Evolutionary conservation across 768 basidiomycete species (phyloP).

Genomic region (Suillus subaureus): DNA sequence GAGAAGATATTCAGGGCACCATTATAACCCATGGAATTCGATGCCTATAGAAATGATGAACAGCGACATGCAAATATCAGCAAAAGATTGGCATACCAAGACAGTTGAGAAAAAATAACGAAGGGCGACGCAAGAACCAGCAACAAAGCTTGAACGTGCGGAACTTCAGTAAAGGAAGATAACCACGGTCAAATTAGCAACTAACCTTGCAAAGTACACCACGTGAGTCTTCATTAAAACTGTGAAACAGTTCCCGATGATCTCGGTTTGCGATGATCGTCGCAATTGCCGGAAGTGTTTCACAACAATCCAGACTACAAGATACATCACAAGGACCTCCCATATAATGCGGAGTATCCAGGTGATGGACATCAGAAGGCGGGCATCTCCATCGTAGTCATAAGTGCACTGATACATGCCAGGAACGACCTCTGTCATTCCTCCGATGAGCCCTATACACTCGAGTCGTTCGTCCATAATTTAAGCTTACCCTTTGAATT

Average conservation of each 20-base stretch:
- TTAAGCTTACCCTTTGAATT: neutral
- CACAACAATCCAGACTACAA: neutral
- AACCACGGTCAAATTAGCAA: neutral
- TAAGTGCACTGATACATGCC: neutral
- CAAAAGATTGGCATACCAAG: neutral
- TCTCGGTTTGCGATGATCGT: neutral
- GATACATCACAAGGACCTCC: neutral
- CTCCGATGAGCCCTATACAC: neutral
- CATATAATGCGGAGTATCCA: constrained; percentile 4
- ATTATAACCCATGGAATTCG: neutral
- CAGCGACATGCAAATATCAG: neutral
- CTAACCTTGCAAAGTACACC: neutral
- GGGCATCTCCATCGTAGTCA: neutral
- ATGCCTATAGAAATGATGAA: neutral
- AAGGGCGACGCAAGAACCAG: neutral
- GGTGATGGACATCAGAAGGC: neutral
- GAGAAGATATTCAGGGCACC: neutral
- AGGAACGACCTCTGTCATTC: neutral
- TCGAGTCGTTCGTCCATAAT: neutral
- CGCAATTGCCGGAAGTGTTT: neutral
- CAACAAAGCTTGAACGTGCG: neutral
- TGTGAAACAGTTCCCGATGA: neutral
- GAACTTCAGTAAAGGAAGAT: neutral
- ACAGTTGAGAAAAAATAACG: neutral
- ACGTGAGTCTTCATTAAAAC: neutral